Conservation (phyloP, 2,329 filamentous ascomycete genomes). For the Fusarium goolgardi region DNA sequence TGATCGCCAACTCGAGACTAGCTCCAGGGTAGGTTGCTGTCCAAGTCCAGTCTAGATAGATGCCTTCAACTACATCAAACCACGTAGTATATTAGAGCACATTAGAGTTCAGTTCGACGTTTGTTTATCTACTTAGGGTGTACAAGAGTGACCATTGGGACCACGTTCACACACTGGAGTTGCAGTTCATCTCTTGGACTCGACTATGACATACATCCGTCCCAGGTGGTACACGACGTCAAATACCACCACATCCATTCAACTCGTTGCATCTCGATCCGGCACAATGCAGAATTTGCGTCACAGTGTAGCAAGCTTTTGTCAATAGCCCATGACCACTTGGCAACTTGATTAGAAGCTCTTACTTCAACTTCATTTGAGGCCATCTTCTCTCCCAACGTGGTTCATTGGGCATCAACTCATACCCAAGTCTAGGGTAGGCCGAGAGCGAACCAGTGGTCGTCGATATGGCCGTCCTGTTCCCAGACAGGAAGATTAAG, state of each 20-base stretch:
- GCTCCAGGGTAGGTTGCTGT: constrained; percentile 26
- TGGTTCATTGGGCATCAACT: constrained; percentile 45
- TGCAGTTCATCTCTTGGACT: constrained; percentile 25
- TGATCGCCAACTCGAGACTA: neutral
- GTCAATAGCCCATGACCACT: constrained; percentile 7
- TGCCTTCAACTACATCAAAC: constrained; percentile 11
- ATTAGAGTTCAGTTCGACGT: neutral
- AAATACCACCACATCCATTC: constrained; percentile 1
- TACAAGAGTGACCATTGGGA: constrained; percentile 14
- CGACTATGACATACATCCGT: constrained; percentile 4
- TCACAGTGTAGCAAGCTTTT: constrained; percentile 20
- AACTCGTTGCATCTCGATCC: constrained; percentile 15
- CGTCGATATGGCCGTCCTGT: constrained; percentile 20
- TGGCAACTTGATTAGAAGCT: constrained; percentile 17
- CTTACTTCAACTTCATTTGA: constrained; percentile 20
- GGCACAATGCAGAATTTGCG: constrained; percentile 29
- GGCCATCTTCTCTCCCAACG: constrained; percentile 13
- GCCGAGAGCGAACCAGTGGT: constrained; percentile 20
- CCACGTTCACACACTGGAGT: constrained; percentile 30
- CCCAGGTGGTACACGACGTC: constrained; percentile 22
- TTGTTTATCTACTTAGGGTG: neutral
- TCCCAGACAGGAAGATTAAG: constrained; percentile 72
- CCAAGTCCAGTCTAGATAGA: neutral
- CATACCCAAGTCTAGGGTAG: constrained; percentile 35
- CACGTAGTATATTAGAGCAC: neutral